Evolutionary conservation across 345 rosid species (phyloP), one percentile per base, ranked within the genome.

Genomic region (Chamaenerion angustifolium): DNA sequence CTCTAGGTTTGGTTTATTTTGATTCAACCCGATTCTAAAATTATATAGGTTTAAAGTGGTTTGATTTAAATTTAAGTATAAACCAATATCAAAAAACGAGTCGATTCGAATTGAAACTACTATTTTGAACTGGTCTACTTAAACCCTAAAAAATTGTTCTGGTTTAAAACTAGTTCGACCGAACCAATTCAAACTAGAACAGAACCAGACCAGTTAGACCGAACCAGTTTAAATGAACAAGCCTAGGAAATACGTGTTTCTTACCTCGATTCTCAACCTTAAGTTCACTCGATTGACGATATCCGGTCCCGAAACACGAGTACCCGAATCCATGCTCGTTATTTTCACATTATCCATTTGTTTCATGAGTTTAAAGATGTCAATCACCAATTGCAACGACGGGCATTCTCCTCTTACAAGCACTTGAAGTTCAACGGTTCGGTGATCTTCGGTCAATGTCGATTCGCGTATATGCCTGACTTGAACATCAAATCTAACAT

Each of bases 321-420:
- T 62, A 56, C 50, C 62, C 61, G 84, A 77, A 42, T 83, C 76
- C 14, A 79, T 55, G 59, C 88, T 72, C 51, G 73, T 25, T 64
- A 81, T 51, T 61, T 67, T 77, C 47, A 77, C 71, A 64, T 72
- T 70, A 31, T 51, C 55, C 51, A 55, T 63, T 52, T 53, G 76
- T 58, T 70, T 82, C 72, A 85, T 56, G 71, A 88, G 78, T 55
- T 88, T 80, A 1, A 88, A 63, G 27, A 88, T 61, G 12, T 67
- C 67, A 63, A 77, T 74, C 42, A 69, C 63, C 66, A 77, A 15
- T 23, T 74, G 75, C 31, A 45, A 37, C 1, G 62, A 52, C 19
- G 65, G 16, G 46, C 58, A 37, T 45, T 78, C 73, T 63, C 70
- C 81, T 53, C 81, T 68, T 8, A 72, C 59, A 21, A 46, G 61